Evolutionary conservation across 305 asterid species (phyloP).

Genomic region (Fraxinus floribunda): DNA sequence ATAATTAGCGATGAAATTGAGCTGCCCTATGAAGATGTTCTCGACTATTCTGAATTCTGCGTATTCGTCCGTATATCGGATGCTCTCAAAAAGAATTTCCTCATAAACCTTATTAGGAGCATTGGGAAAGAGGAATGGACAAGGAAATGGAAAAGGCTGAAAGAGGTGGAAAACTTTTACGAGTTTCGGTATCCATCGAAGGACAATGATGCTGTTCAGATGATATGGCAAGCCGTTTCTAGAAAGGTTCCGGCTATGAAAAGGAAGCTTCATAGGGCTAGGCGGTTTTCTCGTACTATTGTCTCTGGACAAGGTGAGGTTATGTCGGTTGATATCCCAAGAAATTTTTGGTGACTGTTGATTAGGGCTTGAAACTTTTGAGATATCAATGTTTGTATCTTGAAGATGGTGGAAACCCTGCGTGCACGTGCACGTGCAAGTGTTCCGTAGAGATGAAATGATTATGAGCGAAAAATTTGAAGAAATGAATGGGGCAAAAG

Average conservation of each 20-base stretch:
- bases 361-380: not conserved
- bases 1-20: constrained; percentile 79
- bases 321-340: constrained; percentile 43
- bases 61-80: constrained; percentile 62
- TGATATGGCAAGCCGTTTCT: constrained; percentile 81
- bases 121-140: constrained; percentile 71
- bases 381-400: not conserved
- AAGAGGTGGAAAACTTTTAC: constrained; percentile 56
- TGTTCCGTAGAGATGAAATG: not conserved
- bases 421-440: constrained; percentile 4
- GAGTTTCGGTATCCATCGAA: constrained; percentile 72
- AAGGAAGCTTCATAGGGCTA: constrained; percentile 42
- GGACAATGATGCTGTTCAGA: constrained; percentile 80
- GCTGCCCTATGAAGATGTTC: constrained; percentile 78
- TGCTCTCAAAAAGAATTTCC: constrained; percentile 57
- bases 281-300: constrained; percentile 40
- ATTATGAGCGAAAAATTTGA: not conserved
- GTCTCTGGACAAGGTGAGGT: constrained; percentile 24
- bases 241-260: constrained; percentile 62
- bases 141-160: constrained; percentile 65
- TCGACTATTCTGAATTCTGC: constrained; percentile 72
- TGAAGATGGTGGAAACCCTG: not conserved
- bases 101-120: constrained; percentile 55
- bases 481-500: not conserved
- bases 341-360: constrained; percentile 37